Conservation (phyloP, 78 protist species). For the Isochrysis galbana region DNA sequence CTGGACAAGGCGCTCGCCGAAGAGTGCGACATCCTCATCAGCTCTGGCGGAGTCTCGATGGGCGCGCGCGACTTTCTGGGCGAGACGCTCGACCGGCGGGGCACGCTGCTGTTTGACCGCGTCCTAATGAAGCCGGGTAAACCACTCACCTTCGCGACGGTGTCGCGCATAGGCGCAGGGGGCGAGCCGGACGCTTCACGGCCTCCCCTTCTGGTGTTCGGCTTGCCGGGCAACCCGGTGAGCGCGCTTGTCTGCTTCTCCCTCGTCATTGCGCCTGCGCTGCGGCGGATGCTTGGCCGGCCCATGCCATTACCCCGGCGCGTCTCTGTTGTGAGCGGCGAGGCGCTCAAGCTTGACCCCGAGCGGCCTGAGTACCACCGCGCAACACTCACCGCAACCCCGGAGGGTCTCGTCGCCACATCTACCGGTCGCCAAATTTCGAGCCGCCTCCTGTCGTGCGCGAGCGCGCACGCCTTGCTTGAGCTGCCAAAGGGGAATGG, state of each 20-base stretch:
- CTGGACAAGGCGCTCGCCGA: not conserved
- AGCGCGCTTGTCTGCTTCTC: not conserved
- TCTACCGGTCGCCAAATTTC: too few relatives aligned
- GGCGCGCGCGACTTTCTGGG: slow-evolving; percentile 75
- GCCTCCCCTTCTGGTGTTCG: slow-evolving; percentile 50
- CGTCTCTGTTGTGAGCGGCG: too few relatives aligned
- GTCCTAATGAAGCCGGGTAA: slow-evolving; percentile 86
- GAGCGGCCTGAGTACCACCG: too few relatives aligned
- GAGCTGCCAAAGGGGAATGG: too few relatives aligned
- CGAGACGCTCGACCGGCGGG: slow-evolving; percentile 49
- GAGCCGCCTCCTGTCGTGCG: too few relatives aligned
- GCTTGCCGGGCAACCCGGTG: slow-evolving; percentile 82
- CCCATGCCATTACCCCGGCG: too few relatives aligned
- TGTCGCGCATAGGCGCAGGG: too few relatives aligned
- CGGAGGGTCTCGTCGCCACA: too few relatives aligned
- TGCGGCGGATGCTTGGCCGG: too few relatives aligned
- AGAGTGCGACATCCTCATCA: slow-evolving; percentile 58
- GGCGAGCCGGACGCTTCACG: not conserved
- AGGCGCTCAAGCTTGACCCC: too few relatives aligned
- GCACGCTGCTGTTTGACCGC: slow-evolving; percentile 69
- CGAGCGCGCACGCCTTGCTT: too few relatives aligned
- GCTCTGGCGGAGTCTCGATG: slow-evolving; percentile 82
- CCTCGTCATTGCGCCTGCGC: not conserved
- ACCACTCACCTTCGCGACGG: slow-evolving; percentile 76
- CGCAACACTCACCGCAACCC: too few relatives aligned